Conservation (phyloP, 2,329 filamentous ascomycete species). For the Scedosporium apiospermum region DNA sequence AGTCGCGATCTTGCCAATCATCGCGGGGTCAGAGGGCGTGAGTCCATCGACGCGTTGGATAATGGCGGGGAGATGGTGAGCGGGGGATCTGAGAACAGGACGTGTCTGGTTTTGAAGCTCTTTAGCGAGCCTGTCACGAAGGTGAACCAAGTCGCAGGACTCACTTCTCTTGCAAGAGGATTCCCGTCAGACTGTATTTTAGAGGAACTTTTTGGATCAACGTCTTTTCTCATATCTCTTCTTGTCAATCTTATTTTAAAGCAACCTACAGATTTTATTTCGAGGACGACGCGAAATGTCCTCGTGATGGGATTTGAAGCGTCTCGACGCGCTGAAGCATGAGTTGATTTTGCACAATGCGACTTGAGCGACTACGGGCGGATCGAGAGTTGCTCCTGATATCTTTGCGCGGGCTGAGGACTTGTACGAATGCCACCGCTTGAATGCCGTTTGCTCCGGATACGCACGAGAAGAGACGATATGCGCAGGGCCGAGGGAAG, state of each 20-base stretch:
- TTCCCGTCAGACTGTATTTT: not conserved
- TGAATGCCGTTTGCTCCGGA: not conserved
- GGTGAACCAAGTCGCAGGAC: not conserved
- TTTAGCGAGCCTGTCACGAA: not conserved
- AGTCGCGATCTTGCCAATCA: not conserved
- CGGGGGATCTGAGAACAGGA: not conserved
- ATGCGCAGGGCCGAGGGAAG: not conserved
- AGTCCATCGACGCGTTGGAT: not conserved
- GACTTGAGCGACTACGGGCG: not conserved
- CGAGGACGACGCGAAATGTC: not conserved
- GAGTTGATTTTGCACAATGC: not conserved
- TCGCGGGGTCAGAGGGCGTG: not conserved
- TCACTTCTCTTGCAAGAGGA: not conserved
- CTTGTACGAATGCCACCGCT: too few species aligned
- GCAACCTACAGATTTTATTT: not conserved
- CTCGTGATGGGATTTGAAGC: not conserved
- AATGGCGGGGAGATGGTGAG: not conserved
- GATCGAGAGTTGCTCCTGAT: not conserved
- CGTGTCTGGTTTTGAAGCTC: conserved; percentile 1
- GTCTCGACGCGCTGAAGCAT: not conserved
- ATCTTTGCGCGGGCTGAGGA: too few species aligned
- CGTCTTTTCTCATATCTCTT: not conserved
- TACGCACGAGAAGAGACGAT: not conserved
- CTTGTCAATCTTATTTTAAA: not conserved
- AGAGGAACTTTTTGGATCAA: not conserved